Evolutionary conservation across 768 basidiomycete species (phyloP), one percentile per base, ranked within the genome.

Genomic region (Rossbeevera mucosa): DNA sequence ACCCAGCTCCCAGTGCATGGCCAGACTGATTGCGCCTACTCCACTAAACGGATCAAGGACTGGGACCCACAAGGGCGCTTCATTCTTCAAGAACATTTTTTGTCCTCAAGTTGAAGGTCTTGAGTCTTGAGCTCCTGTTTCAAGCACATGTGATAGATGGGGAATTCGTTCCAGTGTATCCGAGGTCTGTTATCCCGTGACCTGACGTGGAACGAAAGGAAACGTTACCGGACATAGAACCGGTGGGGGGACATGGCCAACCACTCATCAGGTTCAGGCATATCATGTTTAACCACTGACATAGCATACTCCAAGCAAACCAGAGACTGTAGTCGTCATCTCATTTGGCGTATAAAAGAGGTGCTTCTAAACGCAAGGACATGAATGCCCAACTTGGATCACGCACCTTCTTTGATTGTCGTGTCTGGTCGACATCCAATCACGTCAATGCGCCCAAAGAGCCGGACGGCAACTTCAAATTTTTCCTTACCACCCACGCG

Each of bases 1-100:
- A 48, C 77, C 81, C 2, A 76, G 72, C 33, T 79, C 71, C 14
- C n/a, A n/a, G n/a, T 77, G 76, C 67, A 89, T 66, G 0, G 79
- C 86, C 18, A 76, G 64, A 47, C 78, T 78, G 61, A 91, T 85
- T 3, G 85, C 81, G 6, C 87, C 86, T 0, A 64, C 63, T 2
- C 78, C 78, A 4, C 64, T 71, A 46, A 79, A 79, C 1, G 74
- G 72, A 59, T 76, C 74, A 9, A 78, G 66, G 8, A n/a, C n/a
- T n/a, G n/a, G n/a, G n/a, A 68, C 60, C 2, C 69, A 61, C 22
- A 78, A 57, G 1, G 63, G 64, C 12, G 33, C 31, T 13, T 43
- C 47, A 16, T 41, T 69, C 47, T 20, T 51, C 56, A 31, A 70
- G 57, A 65, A 83, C 26, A 60, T 54, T 18, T 65, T 59, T 44